Conservation (phyloP, 73 alveolate genomes). For the Effrenium voratum region DNA sequence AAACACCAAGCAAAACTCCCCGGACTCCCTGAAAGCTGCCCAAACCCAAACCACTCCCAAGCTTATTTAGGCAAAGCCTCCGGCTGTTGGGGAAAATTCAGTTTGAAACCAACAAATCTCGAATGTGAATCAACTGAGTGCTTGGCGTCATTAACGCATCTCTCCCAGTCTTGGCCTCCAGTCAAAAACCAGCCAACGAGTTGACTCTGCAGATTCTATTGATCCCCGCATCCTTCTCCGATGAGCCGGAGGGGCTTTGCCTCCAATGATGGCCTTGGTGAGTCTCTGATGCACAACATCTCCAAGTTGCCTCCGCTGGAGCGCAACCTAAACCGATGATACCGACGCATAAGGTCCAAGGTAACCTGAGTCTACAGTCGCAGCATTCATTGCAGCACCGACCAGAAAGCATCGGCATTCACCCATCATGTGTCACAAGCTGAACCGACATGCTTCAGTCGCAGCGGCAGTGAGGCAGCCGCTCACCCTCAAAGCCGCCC, state of each 20-base stretch:
- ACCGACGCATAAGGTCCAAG: not conserved
- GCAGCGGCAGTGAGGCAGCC: no score
- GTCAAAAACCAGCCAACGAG: not conserved
- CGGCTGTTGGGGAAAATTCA: no score
- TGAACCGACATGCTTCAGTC: no score
- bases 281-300: not conserved
- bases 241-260: constrained; percentile 27
- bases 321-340: not conserved
- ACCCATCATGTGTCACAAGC: no score
- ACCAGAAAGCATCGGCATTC: not conserved
- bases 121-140: not conserved
- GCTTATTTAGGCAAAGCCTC: no score
- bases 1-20: no score
- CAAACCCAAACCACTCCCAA: no score
- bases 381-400: not conserved
- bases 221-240: constrained; percentile 27
- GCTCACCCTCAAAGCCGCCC: constrained; percentile 84
- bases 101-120: no score
- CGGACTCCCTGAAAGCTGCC: no score
- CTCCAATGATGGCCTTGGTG: constrained; percentile 47
- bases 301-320: not conserved
- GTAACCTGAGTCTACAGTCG: not conserved
- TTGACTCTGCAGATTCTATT: not conserved
- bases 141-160: constrained; percentile 23
- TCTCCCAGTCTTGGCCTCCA: constrained; percentile 13